These are phyloP conservation scores for Diaporthe citri DNA, from an alignment of 2,329 filamentous ascomycete species.

Conservation along the genomic window DNA sequence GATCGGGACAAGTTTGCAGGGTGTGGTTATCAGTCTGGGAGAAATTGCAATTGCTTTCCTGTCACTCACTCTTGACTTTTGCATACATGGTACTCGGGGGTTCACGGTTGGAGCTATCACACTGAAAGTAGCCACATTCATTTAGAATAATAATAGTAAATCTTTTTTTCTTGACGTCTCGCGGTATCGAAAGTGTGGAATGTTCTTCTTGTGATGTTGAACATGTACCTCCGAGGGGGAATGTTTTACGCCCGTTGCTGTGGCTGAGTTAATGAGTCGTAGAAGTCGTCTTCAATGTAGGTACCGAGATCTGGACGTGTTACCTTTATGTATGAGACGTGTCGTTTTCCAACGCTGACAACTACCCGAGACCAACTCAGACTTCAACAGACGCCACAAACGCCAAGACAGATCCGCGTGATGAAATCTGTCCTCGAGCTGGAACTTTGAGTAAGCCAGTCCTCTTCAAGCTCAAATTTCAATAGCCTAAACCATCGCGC, in stretches of 20 bases:
- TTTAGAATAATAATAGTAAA: conserved; percentile 10
- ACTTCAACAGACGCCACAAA: neutral
- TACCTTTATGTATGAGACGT: neutral
- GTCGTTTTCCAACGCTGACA: conserved; percentile 17
- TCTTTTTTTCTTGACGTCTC: neutral
- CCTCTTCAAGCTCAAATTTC: neutral
- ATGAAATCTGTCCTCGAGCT: neutral
- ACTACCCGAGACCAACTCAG: conserved; percentile 21
- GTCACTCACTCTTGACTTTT: conserved; percentile 36
- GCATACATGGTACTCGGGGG: conserved; percentile 26
- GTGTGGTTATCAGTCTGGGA: conserved; percentile 25
- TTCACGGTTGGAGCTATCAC: conserved; percentile 35
- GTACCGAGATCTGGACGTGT: neutral
- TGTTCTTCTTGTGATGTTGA: neutral
- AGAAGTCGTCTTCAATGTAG: neutral
- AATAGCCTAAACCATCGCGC: neutral
- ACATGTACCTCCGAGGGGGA: too few species aligned
- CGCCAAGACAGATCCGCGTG: neutral
- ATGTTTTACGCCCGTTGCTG: neutral
- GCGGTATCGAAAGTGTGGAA: too few species aligned
- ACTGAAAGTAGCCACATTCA: conserved; percentile 35
- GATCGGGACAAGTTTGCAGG: conserved; percentile 32
- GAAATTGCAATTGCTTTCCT: conserved; percentile 35
- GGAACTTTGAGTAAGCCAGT: neutral
- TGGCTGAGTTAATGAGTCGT: neutral